Conservation (phyloP, 768 basidiomycete genomes). For the Mycena kentingensis region DNA sequence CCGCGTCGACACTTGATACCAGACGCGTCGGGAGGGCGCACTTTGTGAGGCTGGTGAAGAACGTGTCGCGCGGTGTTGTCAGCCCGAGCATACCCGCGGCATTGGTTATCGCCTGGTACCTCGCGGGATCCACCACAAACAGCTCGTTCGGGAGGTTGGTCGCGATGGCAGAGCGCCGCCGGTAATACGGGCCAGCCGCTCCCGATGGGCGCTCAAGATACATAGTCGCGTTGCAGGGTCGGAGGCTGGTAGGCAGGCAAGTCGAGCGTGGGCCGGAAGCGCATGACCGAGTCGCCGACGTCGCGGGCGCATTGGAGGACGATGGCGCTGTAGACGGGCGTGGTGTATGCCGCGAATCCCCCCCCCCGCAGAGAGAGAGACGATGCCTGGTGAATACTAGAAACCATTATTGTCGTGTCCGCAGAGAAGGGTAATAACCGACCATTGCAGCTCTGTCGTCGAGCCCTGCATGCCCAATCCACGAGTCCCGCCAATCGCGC, state of each 20-base stretch:
- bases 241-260: slow-evolving; percentile 50
- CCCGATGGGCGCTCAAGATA: slow-evolving; percentile 74
- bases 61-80: slow-evolving; percentile 87
- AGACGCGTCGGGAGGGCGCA: slow-evolving; percentile 87
- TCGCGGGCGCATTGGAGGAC: slow-evolving; percentile 64
- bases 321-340: slow-evolving; percentile 72
- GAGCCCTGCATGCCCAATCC: slow-evolving; percentile 75
- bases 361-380: slow-evolving; percentile 89
- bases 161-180: slow-evolving; percentile 81
- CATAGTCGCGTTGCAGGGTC: slow-evolving; percentile 62
- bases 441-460: slow-evolving; percentile 92
- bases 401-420: slow-evolving; percentile 5
- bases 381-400: slow-evolving; percentile 91
- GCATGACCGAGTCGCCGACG: slow-evolving; percentile 64
- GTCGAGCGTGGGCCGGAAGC: slow-evolving; percentile 75
- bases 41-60: slow-evolving; percentile 85
- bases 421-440: slow-evolving; percentile 25
- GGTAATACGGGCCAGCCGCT: slow-evolving; percentile 91
- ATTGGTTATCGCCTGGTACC: slow-evolving; percentile 82
- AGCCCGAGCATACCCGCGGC: slow-evolving; percentile 89
- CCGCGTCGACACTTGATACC: slow-evolving; percentile 76
- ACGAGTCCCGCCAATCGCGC: slow-evolving; percentile 73
- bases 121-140: slow-evolving; percentile 82
- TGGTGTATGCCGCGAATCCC: slow-evolving; percentile 74
- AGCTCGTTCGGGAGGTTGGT: slow-evolving; percentile 92